Base-by-base conservation (phyloP, 192 early-diverging fungal species). In the Gorgonomyces haynaldii region DNA sequence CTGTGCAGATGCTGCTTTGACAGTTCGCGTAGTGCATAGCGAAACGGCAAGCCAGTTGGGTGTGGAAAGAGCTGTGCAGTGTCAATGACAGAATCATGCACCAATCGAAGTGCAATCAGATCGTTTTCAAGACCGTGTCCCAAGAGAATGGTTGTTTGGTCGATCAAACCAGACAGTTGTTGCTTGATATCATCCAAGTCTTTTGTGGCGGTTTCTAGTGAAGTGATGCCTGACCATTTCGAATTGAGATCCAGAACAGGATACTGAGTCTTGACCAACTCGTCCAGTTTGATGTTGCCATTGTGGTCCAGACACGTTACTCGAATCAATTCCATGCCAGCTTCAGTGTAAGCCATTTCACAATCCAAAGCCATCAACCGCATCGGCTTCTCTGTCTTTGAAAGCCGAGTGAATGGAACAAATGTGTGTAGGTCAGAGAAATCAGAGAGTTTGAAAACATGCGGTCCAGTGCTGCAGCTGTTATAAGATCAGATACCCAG, bases 81-180 rank as follows among this genome's bases (percentile, higher is more conserved):
- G 34, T 53, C 52, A 19, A 53, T 29, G 16, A 42, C n/a, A 20
- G 17, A 27, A 1, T 22, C n/a, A 20, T 53, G 42, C 9, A 53
- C 15, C 7, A 53, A 8, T 19, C 41, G 19, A 29, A 53, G 30
- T 5, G 15, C 41, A 16, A 13, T 21, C 10, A 53, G 23, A 28
- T 53, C 52, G 6, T 49, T 48, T 8, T 53, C 52, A 10, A 53
- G 41, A 0, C 42, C 42, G 22, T 53, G 52, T 0, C 52, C 52
- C 0, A 53, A 22, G 15, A 53, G 15, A 3, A 53, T 37, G n/a
- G 52, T 53, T 1, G 20, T 17, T 4, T 12, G 13, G 22, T 42
- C 27, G 7, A 13, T 13, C 4, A 40, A 5, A 20, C 17, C 13
- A 8, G 4, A 9, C 4, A 40, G 13, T 12, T 40, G 9, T 40